Evolutionary conservation across 2,329 filamentous ascomycete genomes (phyloP).

Genomic region (Nemania bipapillata): DNA sequence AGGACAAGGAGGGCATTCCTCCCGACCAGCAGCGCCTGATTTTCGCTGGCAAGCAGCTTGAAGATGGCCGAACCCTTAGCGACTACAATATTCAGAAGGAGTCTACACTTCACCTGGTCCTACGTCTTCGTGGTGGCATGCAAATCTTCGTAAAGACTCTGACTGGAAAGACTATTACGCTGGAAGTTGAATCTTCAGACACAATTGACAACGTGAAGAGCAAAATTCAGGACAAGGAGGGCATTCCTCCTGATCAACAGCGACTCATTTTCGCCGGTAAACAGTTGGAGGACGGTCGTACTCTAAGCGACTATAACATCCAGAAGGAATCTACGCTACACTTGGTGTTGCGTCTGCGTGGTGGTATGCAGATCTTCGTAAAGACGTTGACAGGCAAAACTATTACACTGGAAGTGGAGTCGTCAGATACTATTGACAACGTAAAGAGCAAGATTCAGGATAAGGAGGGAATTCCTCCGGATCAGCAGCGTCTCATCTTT

Average conservation of each 20-base stretch:
- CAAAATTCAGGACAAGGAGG: slow-evolving; percentile 94
- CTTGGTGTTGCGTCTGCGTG: slow-evolving; percentile 81
- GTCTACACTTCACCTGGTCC: slow-evolving; percentile 83
- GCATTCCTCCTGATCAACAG: slow-evolving; percentile 94
- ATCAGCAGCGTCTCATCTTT: slow-evolving; percentile 77
- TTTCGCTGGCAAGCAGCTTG: slow-evolving; percentile 95
- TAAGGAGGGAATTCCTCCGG: slow-evolving; percentile 76
- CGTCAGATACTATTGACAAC: slow-evolving; percentile 75
- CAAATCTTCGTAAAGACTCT: slow-evolving; percentile 89
- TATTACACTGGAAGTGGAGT: slow-evolving; percentile 75
- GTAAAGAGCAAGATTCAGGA: slow-evolving; percentile 78
- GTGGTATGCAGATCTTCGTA: slow-evolving; percentile 81
- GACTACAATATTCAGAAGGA: slow-evolving; percentile 99
- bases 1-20: slow-evolving; percentile 97
- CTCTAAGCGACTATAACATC: slow-evolving; percentile 94
- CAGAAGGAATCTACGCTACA: slow-evolving; percentile 90
- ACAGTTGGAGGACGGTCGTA: slow-evolving; percentile 91
- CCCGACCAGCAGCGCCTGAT: slow-evolving; percentile 96
- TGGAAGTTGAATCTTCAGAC: slow-evolving; percentile 88
- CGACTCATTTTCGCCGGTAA: slow-evolving; percentile 93
- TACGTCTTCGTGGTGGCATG: slow-evolving; percentile 90
- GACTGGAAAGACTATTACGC: slow-evolving; percentile 92
- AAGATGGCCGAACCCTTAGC: slow-evolving; percentile 88
- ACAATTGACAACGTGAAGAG: slow-evolving; percentile 95
- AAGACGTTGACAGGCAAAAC: slow-evolving; percentile 78